Percentiles rank a stretch among this genome's conserved stretches.
These are phyloP conservation scores for Moricandia moricandioides DNA, from an alignment of 345 rosid genomes.

Conservation along the genomic window DNA sequence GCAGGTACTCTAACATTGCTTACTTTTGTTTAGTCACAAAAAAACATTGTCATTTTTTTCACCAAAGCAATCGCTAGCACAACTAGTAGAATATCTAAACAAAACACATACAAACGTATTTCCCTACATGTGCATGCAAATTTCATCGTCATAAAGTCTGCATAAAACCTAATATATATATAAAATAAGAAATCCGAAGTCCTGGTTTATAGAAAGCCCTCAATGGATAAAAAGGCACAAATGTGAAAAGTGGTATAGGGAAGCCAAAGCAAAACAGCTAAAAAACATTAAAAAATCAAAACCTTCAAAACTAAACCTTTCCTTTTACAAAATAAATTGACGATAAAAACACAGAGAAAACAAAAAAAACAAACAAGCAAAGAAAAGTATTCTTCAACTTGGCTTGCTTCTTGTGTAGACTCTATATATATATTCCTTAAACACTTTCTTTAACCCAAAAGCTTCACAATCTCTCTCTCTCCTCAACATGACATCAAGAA, in stretches of 20 bases:
- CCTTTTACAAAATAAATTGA: not conserved
- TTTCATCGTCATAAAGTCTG: not conserved
- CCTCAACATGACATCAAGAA: slow-evolving; percentile 38
- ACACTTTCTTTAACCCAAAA: slow-evolving; percentile 31
- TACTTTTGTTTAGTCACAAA: no score
- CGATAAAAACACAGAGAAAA: not conserved
- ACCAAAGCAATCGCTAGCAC: slow-evolving; percentile 21
- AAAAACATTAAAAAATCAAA: slow-evolving; percentile 1
- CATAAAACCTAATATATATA: not conserved
- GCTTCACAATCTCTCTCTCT: slow-evolving; percentile 23
- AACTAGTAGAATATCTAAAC: slow-evolving; percentile 22
- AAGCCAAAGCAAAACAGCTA: slow-evolving; percentile 44
- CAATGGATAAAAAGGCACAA: slow-evolving; percentile 37
- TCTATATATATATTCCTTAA: slow-evolving; percentile 22
- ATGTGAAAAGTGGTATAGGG: slow-evolving; percentile 41
- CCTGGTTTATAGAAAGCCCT: slow-evolving; percentile 28
- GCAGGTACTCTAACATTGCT: no score
- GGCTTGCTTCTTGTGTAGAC: slow-evolving; percentile 26
- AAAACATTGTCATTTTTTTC: slow-evolving; percentile 6
- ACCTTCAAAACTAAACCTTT: slow-evolving; percentile 35
- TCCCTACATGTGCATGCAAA: slow-evolving; percentile 26
- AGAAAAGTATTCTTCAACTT: slow-evolving; percentile 55
- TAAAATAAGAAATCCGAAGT: slow-evolving; percentile 21
- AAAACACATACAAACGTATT: not conserved
- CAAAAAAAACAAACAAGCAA: slow-evolving; percentile 49